A percentile compares a stretch with the other conserved stretches of the same genome.
phyloP scores from a whole-genome alignment of 164 flowering plant species.

The Sextonia rubra region DNA sequence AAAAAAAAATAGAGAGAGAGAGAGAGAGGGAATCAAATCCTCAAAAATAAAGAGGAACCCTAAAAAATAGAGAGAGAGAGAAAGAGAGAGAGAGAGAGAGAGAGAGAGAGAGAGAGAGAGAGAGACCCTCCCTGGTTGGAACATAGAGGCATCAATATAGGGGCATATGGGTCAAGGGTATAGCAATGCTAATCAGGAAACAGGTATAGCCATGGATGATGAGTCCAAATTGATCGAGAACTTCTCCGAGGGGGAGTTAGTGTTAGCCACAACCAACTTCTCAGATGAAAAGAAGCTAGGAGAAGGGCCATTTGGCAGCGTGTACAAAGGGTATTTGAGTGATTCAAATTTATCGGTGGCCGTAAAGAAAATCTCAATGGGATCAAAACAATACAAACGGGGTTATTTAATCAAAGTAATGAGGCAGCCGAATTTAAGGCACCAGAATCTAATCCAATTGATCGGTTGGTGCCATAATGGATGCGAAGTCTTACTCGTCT shows the following conservation, averaged over 20 bases:
- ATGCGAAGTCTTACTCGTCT: conserved; percentile 25
- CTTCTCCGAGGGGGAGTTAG: conserved; percentile 41
- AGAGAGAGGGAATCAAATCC: no score
- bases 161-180: no score
- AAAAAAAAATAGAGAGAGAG: no score
- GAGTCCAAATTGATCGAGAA: conserved; percentile 7
- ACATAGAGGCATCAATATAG: no score
- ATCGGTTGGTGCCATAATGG: conserved; percentile 7
- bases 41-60: no score
- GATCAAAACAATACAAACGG: conserved; percentile 36
- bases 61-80: no score
- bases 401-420: conserved; percentile 52
- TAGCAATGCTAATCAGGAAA: no score
- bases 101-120: no score
- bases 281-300: conserved; percentile 42
- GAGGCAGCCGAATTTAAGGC: conserved; percentile 37
- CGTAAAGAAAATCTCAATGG: conserved; percentile 40
- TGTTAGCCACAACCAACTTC: conserved; percentile 42
- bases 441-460: conserved; percentile 36
- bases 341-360: conserved; percentile 36
- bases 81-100: no score
- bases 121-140: no score
- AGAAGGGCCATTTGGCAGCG: conserved; percentile 55
- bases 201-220: background rate
- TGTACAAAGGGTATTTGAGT: conserved; percentile 39